Conservation (phyloP, 169 alveolate genomes). For the Cryptosporidium sp. region DNA sequence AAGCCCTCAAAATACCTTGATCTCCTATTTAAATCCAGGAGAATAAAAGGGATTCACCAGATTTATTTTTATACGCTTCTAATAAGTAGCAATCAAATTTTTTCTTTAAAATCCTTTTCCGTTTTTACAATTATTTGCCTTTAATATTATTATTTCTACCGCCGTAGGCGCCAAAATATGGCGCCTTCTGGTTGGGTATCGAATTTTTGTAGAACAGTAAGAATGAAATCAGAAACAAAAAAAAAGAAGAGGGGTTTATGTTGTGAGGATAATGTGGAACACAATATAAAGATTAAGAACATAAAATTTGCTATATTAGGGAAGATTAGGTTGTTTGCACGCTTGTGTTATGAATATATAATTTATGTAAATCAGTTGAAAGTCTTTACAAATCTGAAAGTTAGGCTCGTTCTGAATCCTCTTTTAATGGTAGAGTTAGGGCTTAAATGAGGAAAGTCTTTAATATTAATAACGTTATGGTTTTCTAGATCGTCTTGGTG, state of each 20-base stretch:
- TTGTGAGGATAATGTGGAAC: background rate
- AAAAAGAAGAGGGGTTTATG: background rate
- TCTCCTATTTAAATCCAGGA: background rate
- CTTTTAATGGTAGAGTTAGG: conserved; percentile 3
- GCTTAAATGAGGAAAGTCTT: conserved; percentile 18
- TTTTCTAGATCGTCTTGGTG: conserved; percentile 3
- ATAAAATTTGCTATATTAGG: background rate
- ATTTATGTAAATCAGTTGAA: background rate
- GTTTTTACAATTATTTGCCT: conserved; percentile 2
- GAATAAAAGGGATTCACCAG: background rate
- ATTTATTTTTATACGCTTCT: background rate
- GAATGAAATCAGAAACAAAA: background rate
- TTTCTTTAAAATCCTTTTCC: background rate
- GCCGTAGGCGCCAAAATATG: background rate
- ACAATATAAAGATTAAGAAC: background rate
- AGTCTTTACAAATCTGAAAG: conserved; percentile 37
- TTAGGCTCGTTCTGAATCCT: conserved; percentile 59
- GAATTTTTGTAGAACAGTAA: background rate
- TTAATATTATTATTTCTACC: background rate
- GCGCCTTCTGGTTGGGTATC: background rate
- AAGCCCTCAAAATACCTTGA: background rate
- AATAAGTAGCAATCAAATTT: background rate
- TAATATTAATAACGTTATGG: conserved; percentile 17
- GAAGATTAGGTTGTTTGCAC: background rate
- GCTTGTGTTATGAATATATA: background rate